A percentile compares a stretch with the other conserved stretches of the same genome.
phyloP scores from a whole-genome alignment of 805 yeast species.

The Nematodospora valgi region DNA sequence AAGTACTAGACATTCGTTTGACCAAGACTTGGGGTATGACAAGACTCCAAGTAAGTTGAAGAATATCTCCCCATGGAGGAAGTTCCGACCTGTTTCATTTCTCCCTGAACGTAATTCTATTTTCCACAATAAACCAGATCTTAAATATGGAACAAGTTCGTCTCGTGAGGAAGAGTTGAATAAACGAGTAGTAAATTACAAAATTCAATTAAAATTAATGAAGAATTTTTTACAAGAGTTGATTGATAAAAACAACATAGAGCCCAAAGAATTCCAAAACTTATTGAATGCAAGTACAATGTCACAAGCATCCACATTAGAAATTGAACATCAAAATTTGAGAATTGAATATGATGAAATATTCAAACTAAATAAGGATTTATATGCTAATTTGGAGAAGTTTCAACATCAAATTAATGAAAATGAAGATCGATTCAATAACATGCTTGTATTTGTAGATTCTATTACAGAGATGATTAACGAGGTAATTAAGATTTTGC shows the following conservation, averaged over 20 bases:
- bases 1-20: too few relatives aligned
- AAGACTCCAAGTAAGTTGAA: constrained; percentile 6
- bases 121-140: constrained; percentile 3
- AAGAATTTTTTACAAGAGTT: constrained; percentile 38
- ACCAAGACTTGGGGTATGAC: not conserved
- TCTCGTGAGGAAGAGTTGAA: constrained; percentile 25
- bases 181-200: constrained; percentile 34
- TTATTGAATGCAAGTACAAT: not conserved
- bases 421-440: constrained; percentile 20
- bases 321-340: constrained; percentile 4
- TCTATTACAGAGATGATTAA: constrained; percentile 15
- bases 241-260: constrained; percentile 17
- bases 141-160: not conserved
- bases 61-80: constrained; percentile 20
- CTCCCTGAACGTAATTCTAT: not conserved
- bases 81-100: constrained; percentile 13
- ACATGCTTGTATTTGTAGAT: constrained; percentile 12
- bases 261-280: constrained; percentile 1
- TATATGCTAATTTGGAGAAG: constrained; percentile 32
- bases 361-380: constrained; percentile 33
- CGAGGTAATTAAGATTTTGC: constrained; percentile 18
- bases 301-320: not conserved
- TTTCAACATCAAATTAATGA: constrained; percentile 30
- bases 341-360: constrained; percentile 31
- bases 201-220: constrained; percentile 36